Percentiles rank a stretch among this genome's conserved stretches.
phyloP scores from a whole-genome alignment of 2,329 filamentous ascomycete genomes.

The Colletotrichum agaves region DNA sequence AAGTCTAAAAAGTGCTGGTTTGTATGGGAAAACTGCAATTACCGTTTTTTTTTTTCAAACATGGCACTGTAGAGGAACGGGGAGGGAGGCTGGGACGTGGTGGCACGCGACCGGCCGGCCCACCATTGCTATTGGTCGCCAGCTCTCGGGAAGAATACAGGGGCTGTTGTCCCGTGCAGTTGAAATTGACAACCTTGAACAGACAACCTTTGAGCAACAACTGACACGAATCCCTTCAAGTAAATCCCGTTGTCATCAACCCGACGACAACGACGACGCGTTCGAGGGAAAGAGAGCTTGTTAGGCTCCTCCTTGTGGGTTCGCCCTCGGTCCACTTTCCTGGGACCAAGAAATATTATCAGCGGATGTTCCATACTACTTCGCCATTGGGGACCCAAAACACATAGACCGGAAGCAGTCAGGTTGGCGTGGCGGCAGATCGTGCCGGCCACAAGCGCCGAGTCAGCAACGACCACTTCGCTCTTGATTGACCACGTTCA shows the following conservation, averaged over 20 bases:
- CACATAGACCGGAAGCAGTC: conserved; percentile 2
- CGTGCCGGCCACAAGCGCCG: conserved; percentile 27
- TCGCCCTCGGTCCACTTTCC: background rate
- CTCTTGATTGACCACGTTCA: conserved; percentile 7
- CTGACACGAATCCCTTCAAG: conserved; percentile 13
- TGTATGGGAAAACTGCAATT: no score
- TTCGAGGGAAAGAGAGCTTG: conserved; percentile 6
- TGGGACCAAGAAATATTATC: background rate
- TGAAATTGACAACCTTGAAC: conserved; percentile 33
- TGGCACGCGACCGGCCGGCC: conserved; percentile 28
- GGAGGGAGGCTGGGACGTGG: conserved; percentile 20
- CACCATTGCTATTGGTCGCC: conserved; percentile 23
- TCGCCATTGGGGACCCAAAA: background rate
- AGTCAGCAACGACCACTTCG: conserved; percentile 17
- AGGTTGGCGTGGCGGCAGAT: conserved; percentile 24
- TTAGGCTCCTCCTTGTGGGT: conserved; percentile 12
- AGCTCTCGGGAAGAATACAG: conserved; percentile 31
- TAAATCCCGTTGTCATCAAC: background rate
- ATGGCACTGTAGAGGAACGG: background rate
- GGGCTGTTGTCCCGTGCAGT: conserved; percentile 31
- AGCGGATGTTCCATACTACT: background rate
- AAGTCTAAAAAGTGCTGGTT: no score
- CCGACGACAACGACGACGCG: conserved; percentile 14
- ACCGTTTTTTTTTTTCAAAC: no score
- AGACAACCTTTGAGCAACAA: conserved; percentile 25